Percentiles rank a stretch among this genome's conserved stretches.
Conservation (phyloP, 2,329 filamentous ascomycete species). For the Penicillium sp. region DNA sequence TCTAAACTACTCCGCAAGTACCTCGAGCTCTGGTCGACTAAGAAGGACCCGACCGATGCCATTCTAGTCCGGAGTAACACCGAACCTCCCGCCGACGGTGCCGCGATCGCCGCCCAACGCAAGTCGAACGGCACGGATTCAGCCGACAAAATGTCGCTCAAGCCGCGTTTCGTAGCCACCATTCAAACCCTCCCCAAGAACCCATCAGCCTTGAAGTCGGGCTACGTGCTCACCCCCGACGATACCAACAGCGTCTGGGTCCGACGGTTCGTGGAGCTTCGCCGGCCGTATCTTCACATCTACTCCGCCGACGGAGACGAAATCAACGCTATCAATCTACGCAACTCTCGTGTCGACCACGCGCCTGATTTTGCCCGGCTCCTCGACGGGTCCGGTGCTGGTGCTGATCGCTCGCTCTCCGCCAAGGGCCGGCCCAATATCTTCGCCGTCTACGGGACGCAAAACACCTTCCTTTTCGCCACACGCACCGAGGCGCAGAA, state of each 20-base stretch:
- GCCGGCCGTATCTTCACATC: conserved; percentile 89
- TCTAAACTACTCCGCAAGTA: conserved; percentile 50
- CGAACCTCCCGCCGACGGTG: conserved; percentile 49
- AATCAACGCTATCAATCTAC: conserved; percentile 84
- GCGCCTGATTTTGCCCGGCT: conserved; percentile 85
- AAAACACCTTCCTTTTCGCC: conserved; percentile 95
- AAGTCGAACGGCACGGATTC: conserved; percentile 37
- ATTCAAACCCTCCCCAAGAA: conserved; percentile 83
- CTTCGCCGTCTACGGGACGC: conserved; percentile 91
- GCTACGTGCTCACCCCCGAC: conserved; percentile 85
- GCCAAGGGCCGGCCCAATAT: conserved; percentile 68
- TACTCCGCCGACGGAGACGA: conserved; percentile 89
- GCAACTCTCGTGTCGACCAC: conserved; percentile 89
- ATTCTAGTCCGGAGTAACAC: conserved; percentile 54
- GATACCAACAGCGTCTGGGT: conserved; percentile 80
- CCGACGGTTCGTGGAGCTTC: conserved; percentile 89
- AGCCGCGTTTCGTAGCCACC: conserved; percentile 74
- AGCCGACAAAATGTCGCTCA: conserved; percentile 43
- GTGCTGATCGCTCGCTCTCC: conserved; percentile 44
- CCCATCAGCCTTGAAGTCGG: conserved; percentile 78
- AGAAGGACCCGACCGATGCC: conserved; percentile 47
- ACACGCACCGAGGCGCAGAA: conserved; percentile 89
- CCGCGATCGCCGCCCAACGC: conserved; percentile 30
- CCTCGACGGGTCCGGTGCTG: conserved; percentile 60
- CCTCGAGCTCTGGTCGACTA: conserved; percentile 51